A percentile compares a stretch with the other conserved stretches of the same genome.
phyloP scores from a whole-genome alignment of 177 flowering plant species.

The Vitis hybrid region DNA sequence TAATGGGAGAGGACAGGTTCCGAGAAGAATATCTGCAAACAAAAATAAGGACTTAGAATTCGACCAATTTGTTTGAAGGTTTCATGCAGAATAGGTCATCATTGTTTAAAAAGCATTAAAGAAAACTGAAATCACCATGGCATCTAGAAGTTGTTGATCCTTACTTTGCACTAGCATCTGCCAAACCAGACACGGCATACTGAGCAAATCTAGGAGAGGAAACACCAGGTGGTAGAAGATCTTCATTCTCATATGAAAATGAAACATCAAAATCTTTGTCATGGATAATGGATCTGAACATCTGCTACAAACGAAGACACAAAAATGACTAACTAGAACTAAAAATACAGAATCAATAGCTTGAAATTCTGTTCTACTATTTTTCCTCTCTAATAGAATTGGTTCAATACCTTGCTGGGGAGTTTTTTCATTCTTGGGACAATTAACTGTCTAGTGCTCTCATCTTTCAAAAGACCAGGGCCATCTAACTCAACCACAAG shows the following conservation, averaged over 20 bases:
- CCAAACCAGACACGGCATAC: conserved; percentile 78
- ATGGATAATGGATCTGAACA: conserved; percentile 79
- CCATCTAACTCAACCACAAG: conserved; percentile 72
- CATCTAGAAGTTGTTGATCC: conserved; percentile 18
- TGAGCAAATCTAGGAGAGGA: conserved; percentile 64
- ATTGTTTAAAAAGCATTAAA: neutral
- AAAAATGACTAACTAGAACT: conserved; percentile 7
- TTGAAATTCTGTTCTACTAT: neutral
- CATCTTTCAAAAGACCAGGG: conserved; percentile 65
- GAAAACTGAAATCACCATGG: conserved; percentile 1
- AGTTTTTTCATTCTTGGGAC: conserved; percentile 87
- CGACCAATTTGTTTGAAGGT: too few species aligned
- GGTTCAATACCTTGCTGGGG: conserved; percentile 77
- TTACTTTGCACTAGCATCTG: conserved; percentile 86
- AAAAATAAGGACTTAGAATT: conserved; percentile 1
- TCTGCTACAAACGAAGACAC: conserved; percentile 37
- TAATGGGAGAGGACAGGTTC: conserved; percentile 91
- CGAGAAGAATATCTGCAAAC: conserved; percentile 74
- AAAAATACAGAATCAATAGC: neutral
- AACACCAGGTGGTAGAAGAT: conserved; percentile 76
- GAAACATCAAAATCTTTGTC: conserved; percentile 89
- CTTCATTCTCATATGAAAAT: conserved; percentile 72
- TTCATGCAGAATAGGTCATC: neutral
- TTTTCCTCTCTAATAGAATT: conserved; percentile 1
- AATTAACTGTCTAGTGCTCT: conserved; percentile 61